Evolutionary conservation across 768 basidiomycete species (phyloP).

Genomic region (Leccinum uliginosum): DNA sequence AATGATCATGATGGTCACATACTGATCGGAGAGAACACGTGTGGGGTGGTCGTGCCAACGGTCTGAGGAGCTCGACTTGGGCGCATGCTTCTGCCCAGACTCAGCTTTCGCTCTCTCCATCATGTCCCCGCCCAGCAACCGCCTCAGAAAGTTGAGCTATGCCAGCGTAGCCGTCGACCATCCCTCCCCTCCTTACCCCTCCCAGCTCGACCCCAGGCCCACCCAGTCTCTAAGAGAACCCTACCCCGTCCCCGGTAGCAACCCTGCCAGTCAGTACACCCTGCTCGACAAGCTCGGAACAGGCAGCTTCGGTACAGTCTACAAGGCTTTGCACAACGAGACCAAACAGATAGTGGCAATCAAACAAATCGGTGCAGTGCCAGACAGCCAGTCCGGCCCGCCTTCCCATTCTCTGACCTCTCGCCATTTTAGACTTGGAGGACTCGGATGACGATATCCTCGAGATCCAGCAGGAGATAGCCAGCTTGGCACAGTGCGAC

Average conservation of each 20-base stretch:
- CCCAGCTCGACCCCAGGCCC: slow-evolving; percentile 44
- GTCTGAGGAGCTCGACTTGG: neutral
- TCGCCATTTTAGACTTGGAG: slow-evolving; percentile 68
- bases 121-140: slow-evolving; percentile 40
- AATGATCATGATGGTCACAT: neutral
- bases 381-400: slow-evolving; percentile 4
- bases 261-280: slow-evolving; percentile 88
- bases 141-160: slow-evolving; percentile 37
- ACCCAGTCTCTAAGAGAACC: slow-evolving; percentile 45
- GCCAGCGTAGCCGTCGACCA: slow-evolving; percentile 32
- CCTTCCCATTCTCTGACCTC: slow-evolving; percentile 1
- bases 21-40: slow-evolving; percentile 21
- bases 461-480: slow-evolving; percentile 98
- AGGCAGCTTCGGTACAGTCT: slow-evolving; percentile 94
- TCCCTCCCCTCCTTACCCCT: slow-evolving; percentile 40
- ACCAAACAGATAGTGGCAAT: slow-evolving; percentile 95
- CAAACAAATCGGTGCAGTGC: slow-evolving; percentile 86
- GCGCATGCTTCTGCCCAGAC: slow-evolving; percentile 3
- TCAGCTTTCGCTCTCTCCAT: slow-evolving; percentile 22
- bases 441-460: slow-evolving; percentile 98
- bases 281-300: slow-evolving; percentile 95
- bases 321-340: slow-evolving; percentile 95
- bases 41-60: slow-evolving; percentile 10
- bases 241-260: slow-evolving; percentile 66
- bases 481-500: slow-evolving; percentile 91